phyloP scores from a whole-genome alignment of 768 basidiomycete species.

The Rhodotorula graminis region DNA sequence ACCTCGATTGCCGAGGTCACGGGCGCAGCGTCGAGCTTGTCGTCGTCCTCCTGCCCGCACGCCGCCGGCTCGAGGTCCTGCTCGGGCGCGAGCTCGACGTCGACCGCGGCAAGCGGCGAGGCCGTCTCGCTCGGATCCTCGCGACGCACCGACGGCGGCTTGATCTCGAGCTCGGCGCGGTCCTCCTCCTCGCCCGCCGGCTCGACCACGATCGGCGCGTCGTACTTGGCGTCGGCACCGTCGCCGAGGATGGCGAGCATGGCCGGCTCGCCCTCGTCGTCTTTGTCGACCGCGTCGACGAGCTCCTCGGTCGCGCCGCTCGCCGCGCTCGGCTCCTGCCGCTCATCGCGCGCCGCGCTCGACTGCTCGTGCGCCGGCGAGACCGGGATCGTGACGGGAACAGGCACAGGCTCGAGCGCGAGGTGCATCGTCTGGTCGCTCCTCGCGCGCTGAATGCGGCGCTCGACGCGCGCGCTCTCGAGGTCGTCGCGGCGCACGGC shows the following conservation, averaged over 20 bases:
- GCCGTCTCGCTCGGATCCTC: not conserved
- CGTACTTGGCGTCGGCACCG: not conserved
- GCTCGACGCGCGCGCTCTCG: constrained; percentile 77
- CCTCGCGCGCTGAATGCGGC: constrained; percentile 79
- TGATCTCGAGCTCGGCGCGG: constrained; percentile 1
- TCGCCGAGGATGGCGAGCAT: not conserved
- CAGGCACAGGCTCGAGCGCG: not conserved
- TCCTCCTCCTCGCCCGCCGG: not conserved
- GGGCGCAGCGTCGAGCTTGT: not conserved
- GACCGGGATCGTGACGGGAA: too few species aligned
- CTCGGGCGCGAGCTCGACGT: not conserved
- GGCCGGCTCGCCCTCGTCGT: not conserved
- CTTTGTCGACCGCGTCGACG: not conserved
- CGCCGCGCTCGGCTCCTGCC: constrained; percentile 3
- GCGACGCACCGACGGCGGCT: not conserved
- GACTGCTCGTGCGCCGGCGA: not conserved
- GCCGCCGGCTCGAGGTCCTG: not conserved
- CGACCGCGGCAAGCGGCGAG: not conserved
- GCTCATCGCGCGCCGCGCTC: not conserved
- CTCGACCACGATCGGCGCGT: not conserved
- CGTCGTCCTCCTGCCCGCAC: too few species aligned
- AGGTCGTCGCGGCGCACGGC: constrained; percentile 79
- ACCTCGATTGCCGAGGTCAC: too few species aligned
- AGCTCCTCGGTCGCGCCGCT: constrained; percentile 19
- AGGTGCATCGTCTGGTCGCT: constrained; percentile 75